Base-by-base conservation (phyloP, 345 rosid genomes). In the Odontarrhena argentea region DNA sequence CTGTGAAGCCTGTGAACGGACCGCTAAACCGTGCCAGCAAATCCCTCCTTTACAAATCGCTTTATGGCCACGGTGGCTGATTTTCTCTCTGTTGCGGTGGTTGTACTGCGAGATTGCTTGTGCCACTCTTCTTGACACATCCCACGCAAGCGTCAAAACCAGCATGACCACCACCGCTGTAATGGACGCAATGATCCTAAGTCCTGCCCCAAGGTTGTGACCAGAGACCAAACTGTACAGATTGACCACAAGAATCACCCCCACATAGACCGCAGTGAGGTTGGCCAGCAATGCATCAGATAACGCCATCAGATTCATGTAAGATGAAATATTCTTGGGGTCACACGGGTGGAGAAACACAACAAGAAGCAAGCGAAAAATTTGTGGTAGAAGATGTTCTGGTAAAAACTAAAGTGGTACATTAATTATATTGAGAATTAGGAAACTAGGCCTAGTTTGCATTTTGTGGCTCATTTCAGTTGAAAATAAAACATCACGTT, bases 11-110 rank as follows among this genome's bases (percentile, higher is more conserved):
- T 91, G 93, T 2, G 87, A 89, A 57, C 81, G 79, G 56, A 87
- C 86, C 5, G 93, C 91, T 15, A 89, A 88, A 24, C 89, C 91
- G 78, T 85, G 91, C 96, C 91, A 89, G 65, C 96, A 87, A 55
- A 87, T 87, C 44, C 96, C 91, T 12, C 91, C 89, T 77, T 77
- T 87, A 60, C 91, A 86, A 51, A 15, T 10, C 32, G 30, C 18
- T 10, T 37, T 10, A 53, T 34, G 22, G 11, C 8, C 40, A 38
- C 46, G 14, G 32, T 37, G 32, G 22, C 46, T 10, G 45, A 56
- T 10, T 10, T 8, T 38, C 34, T 15, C 9, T 1, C 38, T 8
- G 25, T 2, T 9, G 9, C 35, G 8, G 65, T 6, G 13, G 52
- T 55, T 56, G 46, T 18, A 37, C 34, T 9, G 46, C 15, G 46